phyloP scores from a whole-genome alignment of 2,329 filamentous ascomycete genomes.

The Cladophialophora bantiana region DNA sequence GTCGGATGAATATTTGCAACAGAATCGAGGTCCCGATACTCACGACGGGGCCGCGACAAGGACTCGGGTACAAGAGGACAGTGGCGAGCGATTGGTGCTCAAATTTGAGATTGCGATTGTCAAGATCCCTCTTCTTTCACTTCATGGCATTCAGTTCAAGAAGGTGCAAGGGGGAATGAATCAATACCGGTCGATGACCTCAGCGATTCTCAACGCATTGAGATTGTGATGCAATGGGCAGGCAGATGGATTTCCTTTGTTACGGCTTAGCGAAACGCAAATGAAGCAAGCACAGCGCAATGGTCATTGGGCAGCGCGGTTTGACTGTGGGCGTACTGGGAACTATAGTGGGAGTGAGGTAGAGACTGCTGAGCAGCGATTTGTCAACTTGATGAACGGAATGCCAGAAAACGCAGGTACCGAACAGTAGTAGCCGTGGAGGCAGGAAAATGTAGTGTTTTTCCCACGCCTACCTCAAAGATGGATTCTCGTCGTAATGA shows the following conservation, averaged over 20 bases:
- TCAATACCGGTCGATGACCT: conserved; percentile 99
- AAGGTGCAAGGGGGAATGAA: conserved; percentile 93
- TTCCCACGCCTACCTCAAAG: background rate
- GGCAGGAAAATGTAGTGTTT: conserved; percentile 4
- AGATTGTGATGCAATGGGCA: conserved; percentile 64
- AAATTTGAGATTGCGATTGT: conserved; percentile 97
- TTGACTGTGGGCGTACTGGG: conserved; percentile 4
- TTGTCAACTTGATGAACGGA: conserved; percentile 3
- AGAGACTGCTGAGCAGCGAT: conserved; percentile 16
- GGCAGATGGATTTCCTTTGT: conserved; percentile 8
- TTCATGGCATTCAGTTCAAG: conserved; percentile 98
- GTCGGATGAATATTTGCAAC: conserved; percentile 74
- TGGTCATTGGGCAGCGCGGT: background rate
- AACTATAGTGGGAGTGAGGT: conserved; percentile 1
- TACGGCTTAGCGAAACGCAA: conserved; percentile 7
- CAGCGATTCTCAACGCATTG: conserved; percentile 88
- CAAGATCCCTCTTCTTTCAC: conserved; percentile 88
- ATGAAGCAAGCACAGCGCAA: conserved; percentile 13
- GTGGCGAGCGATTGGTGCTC: conserved; percentile 81
- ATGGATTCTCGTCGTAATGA: background rate
- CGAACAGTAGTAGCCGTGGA: background rate
- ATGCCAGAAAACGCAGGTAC: conserved; percentile 4
- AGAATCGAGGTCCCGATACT: conserved; percentile 55
- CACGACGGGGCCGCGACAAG: conserved; percentile 82
- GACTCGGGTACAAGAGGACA: conserved; percentile 88